A percentile compares a stretch with the other conserved stretches of the same genome.
Evolutionary conservation across 1,284 basidiomycete genomes (phyloP).

Genomic region (Apiotrichum mycotoxinovorans): DNA sequence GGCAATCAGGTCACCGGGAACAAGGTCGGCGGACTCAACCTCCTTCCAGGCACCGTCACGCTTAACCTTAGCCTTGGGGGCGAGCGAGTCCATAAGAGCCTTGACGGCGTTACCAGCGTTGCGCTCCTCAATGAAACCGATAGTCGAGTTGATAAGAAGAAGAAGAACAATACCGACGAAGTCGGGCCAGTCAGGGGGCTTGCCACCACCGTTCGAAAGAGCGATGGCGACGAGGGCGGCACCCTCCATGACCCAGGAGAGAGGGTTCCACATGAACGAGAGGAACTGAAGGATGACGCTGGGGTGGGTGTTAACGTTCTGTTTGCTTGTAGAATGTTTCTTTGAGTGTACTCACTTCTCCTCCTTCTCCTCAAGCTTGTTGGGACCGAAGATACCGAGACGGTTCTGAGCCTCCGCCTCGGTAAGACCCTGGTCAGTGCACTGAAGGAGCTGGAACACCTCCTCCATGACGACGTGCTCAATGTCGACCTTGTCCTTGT

Average conservation of each 20-base stretch:
- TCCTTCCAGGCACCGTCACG: slow-evolving; percentile 79
- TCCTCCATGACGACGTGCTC: slow-evolving; percentile 96
- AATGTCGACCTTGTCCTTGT: slow-evolving; percentile 98
- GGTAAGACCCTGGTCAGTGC: slow-evolving; percentile 69
- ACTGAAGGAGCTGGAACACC: slow-evolving; percentile 93
- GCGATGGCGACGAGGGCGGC: slow-evolving; percentile 94
- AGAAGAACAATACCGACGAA: slow-evolving; percentile 94
- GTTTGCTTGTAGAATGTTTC: neutral
- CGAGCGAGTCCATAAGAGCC: slow-evolving; percentile 97
- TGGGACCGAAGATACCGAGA: slow-evolving; percentile 91
- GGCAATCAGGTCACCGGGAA: slow-evolving; percentile 88
- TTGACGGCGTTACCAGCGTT: slow-evolving; percentile 98
- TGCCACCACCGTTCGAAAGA: slow-evolving; percentile 81
- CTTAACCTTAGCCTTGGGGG: slow-evolving; percentile 90
- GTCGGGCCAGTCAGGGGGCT: slow-evolving; percentile 92
- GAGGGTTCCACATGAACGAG: slow-evolving; percentile 97
- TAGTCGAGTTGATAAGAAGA: slow-evolving; percentile 88
- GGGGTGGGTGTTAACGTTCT: slow-evolving; percentile 5
- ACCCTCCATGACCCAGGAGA: slow-evolving; percentile 99
- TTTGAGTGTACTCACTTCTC: slow-evolving; percentile 58
- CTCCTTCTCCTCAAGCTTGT: slow-evolving; percentile 88
- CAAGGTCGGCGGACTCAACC: slow-evolving; percentile 80
- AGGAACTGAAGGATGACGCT: slow-evolving; percentile 66
- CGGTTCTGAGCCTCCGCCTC: slow-evolving; percentile 74
- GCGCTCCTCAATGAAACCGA: slow-evolving; percentile 97